Evolutionary conservation across 331 rosid genomes (phyloP).

Genomic region (Prunus yedoensis): DNA sequence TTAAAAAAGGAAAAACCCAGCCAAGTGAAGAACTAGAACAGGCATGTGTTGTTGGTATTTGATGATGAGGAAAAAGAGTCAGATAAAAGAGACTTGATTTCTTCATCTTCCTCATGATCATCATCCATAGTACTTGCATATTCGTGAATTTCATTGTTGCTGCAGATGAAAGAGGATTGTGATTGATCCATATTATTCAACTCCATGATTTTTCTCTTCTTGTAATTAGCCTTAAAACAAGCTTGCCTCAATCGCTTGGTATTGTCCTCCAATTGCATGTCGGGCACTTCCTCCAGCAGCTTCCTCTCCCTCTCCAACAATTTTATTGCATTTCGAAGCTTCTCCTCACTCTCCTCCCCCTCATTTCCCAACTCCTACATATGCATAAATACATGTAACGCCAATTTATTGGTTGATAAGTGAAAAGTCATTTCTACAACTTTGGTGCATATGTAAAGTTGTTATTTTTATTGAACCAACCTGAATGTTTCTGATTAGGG

Average conservation of each 20-base stretch:
- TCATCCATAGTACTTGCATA: not conserved
- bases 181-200: not conserved
- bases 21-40: not conserved
- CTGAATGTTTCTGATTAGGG: slow-evolving; percentile 62
- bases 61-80: slow-evolving; percentile 24
- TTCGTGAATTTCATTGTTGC: not conserved
- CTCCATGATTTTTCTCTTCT: slow-evolving; percentile 58
- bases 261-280: slow-evolving; percentile 45
- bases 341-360: slow-evolving; percentile 38
- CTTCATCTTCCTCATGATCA: slow-evolving; percentile 25
- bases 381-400: not conserved
- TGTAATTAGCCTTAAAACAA: slow-evolving; percentile 80
- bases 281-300: slow-evolving; percentile 66
- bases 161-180: not conserved
- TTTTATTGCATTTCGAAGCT: slow-evolving; percentile 44
- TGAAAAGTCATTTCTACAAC: too few species aligned
- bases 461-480: slow-evolving; percentile 16
- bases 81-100: slow-evolving; percentile 27
- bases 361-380: slow-evolving; percentile 45
- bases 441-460: too few species aligned
- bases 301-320: slow-evolving; percentile 67
- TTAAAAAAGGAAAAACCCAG: not conserved
- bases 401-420: too few species aligned
- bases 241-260: slow-evolving; percentile 81
- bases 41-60: not conserved